Evolutionary conservation across 75 land plant genomes (phyloP).

Genomic region (Picea glauca): DNA sequence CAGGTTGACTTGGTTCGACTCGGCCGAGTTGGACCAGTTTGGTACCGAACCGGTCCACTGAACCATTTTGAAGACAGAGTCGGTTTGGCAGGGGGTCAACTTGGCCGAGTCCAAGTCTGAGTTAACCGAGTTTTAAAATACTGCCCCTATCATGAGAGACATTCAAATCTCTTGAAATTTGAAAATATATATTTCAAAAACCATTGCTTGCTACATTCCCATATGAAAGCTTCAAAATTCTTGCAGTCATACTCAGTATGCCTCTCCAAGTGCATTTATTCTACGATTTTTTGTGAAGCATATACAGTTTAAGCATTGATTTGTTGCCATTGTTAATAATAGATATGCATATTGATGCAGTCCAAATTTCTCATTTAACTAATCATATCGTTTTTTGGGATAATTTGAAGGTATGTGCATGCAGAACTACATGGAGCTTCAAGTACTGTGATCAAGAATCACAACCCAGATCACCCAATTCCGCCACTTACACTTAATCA

Average conservation of each 20-base stretch:
- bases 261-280: neutral
- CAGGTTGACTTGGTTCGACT: too few species aligned
- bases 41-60: too few species aligned
- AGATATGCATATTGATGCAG: neutral
- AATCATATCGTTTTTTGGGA: neutral
- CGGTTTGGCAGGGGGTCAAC: too few species aligned
- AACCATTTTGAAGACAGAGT: too few species aligned
- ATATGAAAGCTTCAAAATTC: neutral
- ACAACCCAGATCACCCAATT: constrained; percentile 64
- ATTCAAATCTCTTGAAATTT: neutral
- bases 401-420: constrained; percentile 74
- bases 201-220: neutral
- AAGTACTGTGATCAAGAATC: constrained; percentile 95
- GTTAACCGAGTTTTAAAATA: too few species aligned
- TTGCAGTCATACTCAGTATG: too few species aligned
- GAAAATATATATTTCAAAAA: neutral
- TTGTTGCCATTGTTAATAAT: neutral
- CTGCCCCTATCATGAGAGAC: too few species aligned
- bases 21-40: neutral
- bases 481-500: constrained; percentile 97
- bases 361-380: neutral
- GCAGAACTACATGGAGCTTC: constrained; percentile 99
- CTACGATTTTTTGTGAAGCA: neutral
- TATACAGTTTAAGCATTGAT: neutral
- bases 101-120: too few species aligned